Evolutionary conservation across 495 filamentous ascomycete genomes (phyloP), one percentile per base, ranked within the genome.

Genomic region (Penicillium canariense): DNA sequence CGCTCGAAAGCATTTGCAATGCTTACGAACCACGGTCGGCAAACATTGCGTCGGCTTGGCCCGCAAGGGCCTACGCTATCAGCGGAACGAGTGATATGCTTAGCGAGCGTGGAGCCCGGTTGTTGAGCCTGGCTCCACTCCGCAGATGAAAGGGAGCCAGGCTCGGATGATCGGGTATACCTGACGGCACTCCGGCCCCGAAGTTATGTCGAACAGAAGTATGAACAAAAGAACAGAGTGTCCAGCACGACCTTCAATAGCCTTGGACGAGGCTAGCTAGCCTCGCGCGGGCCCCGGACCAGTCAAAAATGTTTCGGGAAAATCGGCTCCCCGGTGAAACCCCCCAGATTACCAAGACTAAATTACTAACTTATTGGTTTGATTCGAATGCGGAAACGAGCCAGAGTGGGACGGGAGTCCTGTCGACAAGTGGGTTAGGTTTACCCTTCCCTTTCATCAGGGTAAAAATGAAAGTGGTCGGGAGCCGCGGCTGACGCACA

Each of bases 21-120:
- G 17, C 20, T 40, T 47, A 42, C 30, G 39, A 62, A 55, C 61
- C 58, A 63, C 51, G 58, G 61, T 65, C 58, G 55, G 55, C 61
- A 58, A 60, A 60, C 50, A 44, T 32, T 38, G 30, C 45, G 62
- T 62, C 65, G 62, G 65, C 47, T 57, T 65, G 57, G 50, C 59
- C 65, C 65, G 65, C 65, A 62, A 65, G 54, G 62, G 56, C 56
- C 48, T 48, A 36, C 23, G 30, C 38, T 25, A 50, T 43, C 30
- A 52, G 36, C 43, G 42, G 45, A 27, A 5, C 18, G 23, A 23
- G 49, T 54, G 45, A 58, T 67, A 62, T 65, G 60, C 52, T 62
- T 62, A 60, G 62, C 59, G 61, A 67, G 65, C 46, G 65, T 65
- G 65, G 65, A 55, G 51, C 35, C 30, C 10, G 4, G 35, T 39